Conservation (phyloP, 2,329 filamentous ascomycete genomes). For the Apiospora phragmitis region DNA sequence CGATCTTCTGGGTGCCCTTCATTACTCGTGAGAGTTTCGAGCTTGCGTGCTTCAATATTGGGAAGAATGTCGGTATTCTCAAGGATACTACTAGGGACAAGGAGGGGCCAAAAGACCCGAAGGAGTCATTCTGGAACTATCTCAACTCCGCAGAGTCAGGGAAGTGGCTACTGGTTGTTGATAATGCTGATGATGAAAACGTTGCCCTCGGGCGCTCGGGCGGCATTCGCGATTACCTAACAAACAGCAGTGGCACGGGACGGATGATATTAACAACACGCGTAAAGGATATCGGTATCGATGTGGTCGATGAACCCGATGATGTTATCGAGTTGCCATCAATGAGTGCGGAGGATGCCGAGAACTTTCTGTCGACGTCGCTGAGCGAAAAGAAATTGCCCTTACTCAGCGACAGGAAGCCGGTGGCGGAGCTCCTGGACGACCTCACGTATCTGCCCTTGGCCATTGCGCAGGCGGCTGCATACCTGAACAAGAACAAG, state of each 20-base stretch:
- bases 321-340: constrained; percentile 29
- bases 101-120: too few relatives aligned
- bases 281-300: too few relatives aligned
- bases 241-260: constrained; percentile 23
- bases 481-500: constrained; percentile 35
- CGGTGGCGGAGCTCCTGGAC: constrained; percentile 25
- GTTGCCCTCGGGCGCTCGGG: background rate
- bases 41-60: constrained; percentile 36
- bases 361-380: constrained; percentile 25
- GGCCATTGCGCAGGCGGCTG: constrained; percentile 42
- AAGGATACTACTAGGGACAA: constrained; percentile 20
- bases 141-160: constrained; percentile 28
- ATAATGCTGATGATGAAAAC: constrained; percentile 41
- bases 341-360: constrained; percentile 30
- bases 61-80: constrained; percentile 27
- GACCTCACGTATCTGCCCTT: constrained; percentile 41
- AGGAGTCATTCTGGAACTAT: constrained; percentile 33
- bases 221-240: background rate
- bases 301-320: background rate
- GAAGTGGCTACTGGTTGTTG: constrained; percentile 43
- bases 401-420: constrained; percentile 14
- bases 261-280: constrained; percentile 39
- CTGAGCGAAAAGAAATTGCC: constrained; percentile 22
- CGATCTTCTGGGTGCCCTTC: constrained; percentile 41
- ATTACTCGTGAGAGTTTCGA: constrained; percentile 30